These are phyloP conservation scores for Evansstolkia leycettana DNA, from an alignment of 495 filamentous ascomycete genomes.

Conservation along the genomic window DNA sequence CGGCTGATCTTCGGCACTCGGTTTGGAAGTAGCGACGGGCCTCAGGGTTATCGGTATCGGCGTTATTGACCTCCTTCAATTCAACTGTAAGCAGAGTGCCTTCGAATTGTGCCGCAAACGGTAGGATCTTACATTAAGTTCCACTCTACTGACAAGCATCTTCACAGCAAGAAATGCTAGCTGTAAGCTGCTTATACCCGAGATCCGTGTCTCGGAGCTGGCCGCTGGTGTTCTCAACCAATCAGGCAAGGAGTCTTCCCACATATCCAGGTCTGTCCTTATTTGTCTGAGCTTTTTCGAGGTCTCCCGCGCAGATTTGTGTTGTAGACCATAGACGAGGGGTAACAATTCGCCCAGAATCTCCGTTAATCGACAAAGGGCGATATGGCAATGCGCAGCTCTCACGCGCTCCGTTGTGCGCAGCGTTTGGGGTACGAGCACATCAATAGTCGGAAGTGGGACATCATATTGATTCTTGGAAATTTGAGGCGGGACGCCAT, in stretches of 20 bases:
- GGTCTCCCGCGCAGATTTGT: conserved; percentile 28
- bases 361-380: conserved; percentile 38
- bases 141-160: conserved; percentile 39
- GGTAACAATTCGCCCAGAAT: conserved; percentile 39
- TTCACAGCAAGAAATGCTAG: conserved; percentile 39
- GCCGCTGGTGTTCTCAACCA: conserved; percentile 23
- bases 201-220: conserved; percentile 19
- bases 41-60: conserved; percentile 28
- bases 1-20: conserved; percentile 34
- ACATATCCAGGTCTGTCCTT: conserved; percentile 32
- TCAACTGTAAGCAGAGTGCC: too few species aligned
- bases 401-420: conserved; percentile 31
- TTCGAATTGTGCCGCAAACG: too few species aligned
- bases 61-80: conserved; percentile 29
- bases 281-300: conserved; percentile 29
- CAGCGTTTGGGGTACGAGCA: conserved; percentile 18
- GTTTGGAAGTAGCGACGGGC: conserved; percentile 38
- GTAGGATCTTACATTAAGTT: conserved; percentile 29
- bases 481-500: conserved; percentile 39
- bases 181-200: conserved; percentile 37
- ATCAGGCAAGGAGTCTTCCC: conserved; percentile 34
- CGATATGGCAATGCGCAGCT: conserved; percentile 37
- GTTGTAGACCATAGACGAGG: conserved; percentile 35
- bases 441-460: conserved; percentile 33
- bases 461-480: conserved; percentile 41